Evolutionary conservation across 352 stramenopile genomes (phyloP).

Genomic region (Globisporangium yorkense): DNA sequence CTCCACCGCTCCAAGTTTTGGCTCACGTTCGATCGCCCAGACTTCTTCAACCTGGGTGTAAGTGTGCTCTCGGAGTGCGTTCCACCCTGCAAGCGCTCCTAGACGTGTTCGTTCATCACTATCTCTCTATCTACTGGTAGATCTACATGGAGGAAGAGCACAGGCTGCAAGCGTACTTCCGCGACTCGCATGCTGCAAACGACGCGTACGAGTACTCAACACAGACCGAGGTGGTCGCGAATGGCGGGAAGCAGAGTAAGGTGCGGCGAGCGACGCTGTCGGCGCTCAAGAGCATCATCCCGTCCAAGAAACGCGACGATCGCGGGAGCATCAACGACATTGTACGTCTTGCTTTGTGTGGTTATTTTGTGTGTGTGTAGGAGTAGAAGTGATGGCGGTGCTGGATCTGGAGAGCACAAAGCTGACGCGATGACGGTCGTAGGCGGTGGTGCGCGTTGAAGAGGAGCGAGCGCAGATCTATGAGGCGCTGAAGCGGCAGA

Average conservation of each 20-base stretch:
- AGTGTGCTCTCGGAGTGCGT: conserved; percentile 6
- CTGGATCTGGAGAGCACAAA: neutral
- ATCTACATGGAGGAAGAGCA: conserved; percentile 64
- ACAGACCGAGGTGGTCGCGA: conserved; percentile 12
- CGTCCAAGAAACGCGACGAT: conserved; percentile 17
- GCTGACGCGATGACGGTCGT: neutral
- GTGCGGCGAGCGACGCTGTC: conserved; percentile 15
- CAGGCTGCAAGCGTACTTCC: conserved; percentile 33
- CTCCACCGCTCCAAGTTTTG: conserved; percentile 81
- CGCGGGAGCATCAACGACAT: conserved; percentile 26
- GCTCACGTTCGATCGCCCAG: conserved; percentile 60
- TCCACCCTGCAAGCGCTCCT: neutral
- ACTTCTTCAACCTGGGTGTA: conserved; percentile 79
- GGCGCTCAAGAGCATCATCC: conserved; percentile 22
- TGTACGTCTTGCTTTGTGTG: conserved; percentile 14
- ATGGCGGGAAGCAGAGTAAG: conserved; percentile 15
- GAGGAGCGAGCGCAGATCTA: conserved; percentile 52
- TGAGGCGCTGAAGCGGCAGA: conserved; percentile 44
- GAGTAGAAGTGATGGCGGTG: too few relatives aligned
- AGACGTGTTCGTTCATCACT: neutral
- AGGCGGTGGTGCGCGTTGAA: conserved; percentile 52
- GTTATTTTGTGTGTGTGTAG: neutral
- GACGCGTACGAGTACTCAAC: conserved; percentile 40
- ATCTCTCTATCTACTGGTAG: conserved; percentile 11
- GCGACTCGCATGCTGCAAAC: conserved; percentile 23